phyloP scores from a whole-genome alignment of 805 yeast species.

The Spathaspora hagerdaliae region DNA sequence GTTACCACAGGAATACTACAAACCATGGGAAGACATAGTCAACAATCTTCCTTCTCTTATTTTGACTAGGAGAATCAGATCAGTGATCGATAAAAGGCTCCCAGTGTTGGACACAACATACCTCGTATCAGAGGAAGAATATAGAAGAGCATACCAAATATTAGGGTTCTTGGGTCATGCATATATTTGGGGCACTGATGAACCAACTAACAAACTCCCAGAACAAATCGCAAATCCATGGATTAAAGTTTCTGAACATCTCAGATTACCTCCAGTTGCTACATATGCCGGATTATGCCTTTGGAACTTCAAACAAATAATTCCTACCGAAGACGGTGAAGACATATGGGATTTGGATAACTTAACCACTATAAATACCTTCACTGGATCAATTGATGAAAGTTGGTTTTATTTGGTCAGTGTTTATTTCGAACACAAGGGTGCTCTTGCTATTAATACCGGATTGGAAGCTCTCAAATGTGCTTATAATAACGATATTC shows the following conservation, averaged over 20 bases:
- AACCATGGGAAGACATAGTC: constrained; percentile 75
- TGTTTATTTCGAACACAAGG: constrained; percentile 79
- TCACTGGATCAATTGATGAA: constrained; percentile 88
- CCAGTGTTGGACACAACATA: constrained; percentile 52
- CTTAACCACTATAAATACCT: constrained; percentile 75
- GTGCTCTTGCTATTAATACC: constrained; percentile 63
- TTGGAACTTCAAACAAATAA: constrained; percentile 76
- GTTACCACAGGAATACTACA: constrained; percentile 59
- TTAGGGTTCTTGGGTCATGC: constrained; percentile 83
- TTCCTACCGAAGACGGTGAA: constrained; percentile 32
- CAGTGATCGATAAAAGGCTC: constrained; percentile 55
- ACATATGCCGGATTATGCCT: constrained; percentile 84
- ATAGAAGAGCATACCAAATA: constrained; percentile 76
- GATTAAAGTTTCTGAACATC: constrained; percentile 48
- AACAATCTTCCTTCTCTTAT: constrained; percentile 68
- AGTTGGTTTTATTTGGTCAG: constrained; percentile 91
- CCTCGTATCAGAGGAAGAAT: constrained; percentile 44
- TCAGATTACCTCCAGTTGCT: constrained; percentile 81
- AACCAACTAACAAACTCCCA: constrained; percentile 63
- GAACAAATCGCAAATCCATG: constrained; percentile 67
- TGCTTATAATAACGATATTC: constrained; percentile 45
- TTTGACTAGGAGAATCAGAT: constrained; percentile 58
- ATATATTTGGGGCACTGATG: constrained; percentile 79
- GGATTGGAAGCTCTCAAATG: constrained; percentile 67
- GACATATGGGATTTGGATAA: constrained; percentile 56